A percentile compares a stretch with the other conserved stretches of the same genome.
Evolutionary conservation across 805 yeast species (phyloP).

Genomic region (Metschnikowia corniflorae): DNA sequence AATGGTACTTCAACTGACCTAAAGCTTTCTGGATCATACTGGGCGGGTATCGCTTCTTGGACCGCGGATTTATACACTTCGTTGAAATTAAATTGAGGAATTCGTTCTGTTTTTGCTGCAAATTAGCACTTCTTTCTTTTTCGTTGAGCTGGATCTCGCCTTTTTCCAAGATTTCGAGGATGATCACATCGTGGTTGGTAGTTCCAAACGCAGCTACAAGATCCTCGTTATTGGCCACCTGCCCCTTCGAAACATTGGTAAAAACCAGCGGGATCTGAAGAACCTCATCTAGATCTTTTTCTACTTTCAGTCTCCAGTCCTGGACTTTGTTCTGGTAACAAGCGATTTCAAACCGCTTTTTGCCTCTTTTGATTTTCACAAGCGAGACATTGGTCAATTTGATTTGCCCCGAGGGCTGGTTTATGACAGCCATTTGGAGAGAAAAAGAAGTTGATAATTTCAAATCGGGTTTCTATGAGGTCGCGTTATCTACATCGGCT

Average conservation of each 20-base stretch:
- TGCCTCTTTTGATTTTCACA: conserved; percentile 86
- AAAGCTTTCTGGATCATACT: conserved; percentile 89
- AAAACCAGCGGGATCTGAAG: conserved; percentile 95
- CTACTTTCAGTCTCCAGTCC: conserved; percentile 85
- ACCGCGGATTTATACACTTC: conserved; percentile 86
- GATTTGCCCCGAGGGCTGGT: conserved; percentile 87
- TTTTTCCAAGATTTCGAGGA: conserved; percentile 76
- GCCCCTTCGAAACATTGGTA: conserved; percentile 89
- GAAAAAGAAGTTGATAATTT: too few species aligned
- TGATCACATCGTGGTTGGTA: conserved; percentile 68
- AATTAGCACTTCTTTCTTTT: conserved; percentile 79
- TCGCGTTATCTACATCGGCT: too few species aligned
- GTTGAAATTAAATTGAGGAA: conserved; percentile 79
- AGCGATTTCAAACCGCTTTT: conserved; percentile 89
- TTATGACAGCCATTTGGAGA: conserved; percentile 38
- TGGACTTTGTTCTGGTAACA: conserved; percentile 97
- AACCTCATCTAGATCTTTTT: conserved; percentile 93
- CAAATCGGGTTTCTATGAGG: too few species aligned
- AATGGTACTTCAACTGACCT: conserved; percentile 72
- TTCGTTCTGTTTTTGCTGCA: conserved; percentile 73
- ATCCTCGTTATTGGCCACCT: conserved; percentile 85
- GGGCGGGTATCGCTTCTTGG: conserved; percentile 90
- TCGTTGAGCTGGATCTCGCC: conserved; percentile 96
- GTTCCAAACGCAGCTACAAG: conserved; percentile 69
- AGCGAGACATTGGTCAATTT: conserved; percentile 91